A percentile compares a stretch with the other conserved stretches of the same genome.
These are phyloP conservation scores for Solanum hybrid DNA, from an alignment of 305 asterid species.

Conservation along the genomic window DNA sequence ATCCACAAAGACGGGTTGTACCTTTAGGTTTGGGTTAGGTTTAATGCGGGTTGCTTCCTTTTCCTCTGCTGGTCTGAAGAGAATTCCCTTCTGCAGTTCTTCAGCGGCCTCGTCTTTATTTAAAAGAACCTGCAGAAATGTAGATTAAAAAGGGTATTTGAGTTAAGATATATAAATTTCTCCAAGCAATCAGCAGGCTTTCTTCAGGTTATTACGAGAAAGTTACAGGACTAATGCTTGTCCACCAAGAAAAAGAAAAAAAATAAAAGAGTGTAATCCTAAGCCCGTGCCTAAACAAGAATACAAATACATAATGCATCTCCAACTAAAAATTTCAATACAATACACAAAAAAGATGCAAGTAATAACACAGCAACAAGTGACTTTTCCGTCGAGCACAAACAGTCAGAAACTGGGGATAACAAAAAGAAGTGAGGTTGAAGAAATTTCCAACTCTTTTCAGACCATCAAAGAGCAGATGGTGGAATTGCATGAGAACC, in stretches of 20 bases:
- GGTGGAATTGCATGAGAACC: not conserved
- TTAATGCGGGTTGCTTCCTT: slow-evolving; percentile 57
- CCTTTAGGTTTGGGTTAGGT: slow-evolving; percentile 66
- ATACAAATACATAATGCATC: too few relatives aligned
- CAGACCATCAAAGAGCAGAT: not conserved
- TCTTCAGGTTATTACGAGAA: not conserved
- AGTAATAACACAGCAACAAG: not conserved
- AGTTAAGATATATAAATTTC: not conserved
- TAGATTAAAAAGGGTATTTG: not conserved
- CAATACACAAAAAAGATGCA: not conserved
- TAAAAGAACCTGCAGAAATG: slow-evolving; percentile 58
- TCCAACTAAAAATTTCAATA: not conserved
- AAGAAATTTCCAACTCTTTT: not conserved
- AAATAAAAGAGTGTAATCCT: not conserved
- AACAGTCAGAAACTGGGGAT: not conserved
- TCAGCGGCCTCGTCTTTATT: slow-evolving; percentile 68
- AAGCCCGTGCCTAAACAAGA: not conserved
- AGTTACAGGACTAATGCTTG: not conserved
- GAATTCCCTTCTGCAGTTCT: slow-evolving; percentile 56
- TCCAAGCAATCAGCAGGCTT: not conserved
- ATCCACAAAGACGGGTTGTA: slow-evolving; percentile 74
- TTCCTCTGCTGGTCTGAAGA: slow-evolving; percentile 48
- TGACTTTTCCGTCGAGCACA: not conserved
- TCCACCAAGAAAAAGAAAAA: not conserved
- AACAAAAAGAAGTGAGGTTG: not conserved